phyloP scores from a whole-genome alignment of 768 basidiomycete genomes.

The Tricholoma furcatifolium region DNA sequence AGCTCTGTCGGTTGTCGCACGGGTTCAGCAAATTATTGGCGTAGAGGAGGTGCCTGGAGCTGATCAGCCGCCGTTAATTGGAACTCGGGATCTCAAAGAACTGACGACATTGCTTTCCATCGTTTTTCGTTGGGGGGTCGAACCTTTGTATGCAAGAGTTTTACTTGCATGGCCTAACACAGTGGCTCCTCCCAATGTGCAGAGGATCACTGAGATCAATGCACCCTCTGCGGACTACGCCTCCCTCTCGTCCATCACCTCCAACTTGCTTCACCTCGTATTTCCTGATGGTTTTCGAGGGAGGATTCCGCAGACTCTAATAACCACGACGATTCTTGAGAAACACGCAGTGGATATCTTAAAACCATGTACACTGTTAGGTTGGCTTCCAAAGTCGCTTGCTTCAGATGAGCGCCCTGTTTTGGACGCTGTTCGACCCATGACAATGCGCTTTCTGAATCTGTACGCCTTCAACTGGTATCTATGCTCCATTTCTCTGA shows the following conservation, averaged over 20 bases:
- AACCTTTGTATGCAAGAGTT: slow-evolving; percentile 50
- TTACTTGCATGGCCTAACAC: slow-evolving; percentile 36
- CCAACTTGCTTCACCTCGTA: slow-evolving; percentile 45
- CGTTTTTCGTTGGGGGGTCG: slow-evolving; percentile 69
- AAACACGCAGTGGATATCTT: slow-evolving; percentile 59
- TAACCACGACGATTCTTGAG: slow-evolving; percentile 58
- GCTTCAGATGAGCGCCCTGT: slow-evolving; percentile 35
- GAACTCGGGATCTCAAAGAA: slow-evolving; percentile 63
- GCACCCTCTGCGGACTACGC: slow-evolving; percentile 40
- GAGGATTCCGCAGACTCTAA: slow-evolving; percentile 52
- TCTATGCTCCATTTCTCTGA: slow-evolving; percentile 17
- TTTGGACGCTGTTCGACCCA: slow-evolving; percentile 47
- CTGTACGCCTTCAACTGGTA: slow-evolving; percentile 46
- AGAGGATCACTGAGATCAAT: slow-evolving; percentile 46
- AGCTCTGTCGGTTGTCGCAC: slow-evolving; percentile 48
- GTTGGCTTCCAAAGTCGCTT: slow-evolving; percentile 67
- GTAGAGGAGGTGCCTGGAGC: slow-evolving; percentile 13
- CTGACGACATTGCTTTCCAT: slow-evolving; percentile 67
- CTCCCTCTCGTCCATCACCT: slow-evolving; percentile 40
- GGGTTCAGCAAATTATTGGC: slow-evolving; percentile 44
- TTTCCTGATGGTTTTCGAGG: slow-evolving; percentile 53
- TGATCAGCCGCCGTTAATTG: slow-evolving; percentile 40
- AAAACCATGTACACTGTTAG: slow-evolving; percentile 58
- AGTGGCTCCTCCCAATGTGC: slow-evolving; percentile 10
- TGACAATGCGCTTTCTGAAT: slow-evolving; percentile 55